Evolutionary conservation across 2,329 filamentous ascomycete genomes (phyloP).

Genomic region (Bipolaris bicolor): DNA sequence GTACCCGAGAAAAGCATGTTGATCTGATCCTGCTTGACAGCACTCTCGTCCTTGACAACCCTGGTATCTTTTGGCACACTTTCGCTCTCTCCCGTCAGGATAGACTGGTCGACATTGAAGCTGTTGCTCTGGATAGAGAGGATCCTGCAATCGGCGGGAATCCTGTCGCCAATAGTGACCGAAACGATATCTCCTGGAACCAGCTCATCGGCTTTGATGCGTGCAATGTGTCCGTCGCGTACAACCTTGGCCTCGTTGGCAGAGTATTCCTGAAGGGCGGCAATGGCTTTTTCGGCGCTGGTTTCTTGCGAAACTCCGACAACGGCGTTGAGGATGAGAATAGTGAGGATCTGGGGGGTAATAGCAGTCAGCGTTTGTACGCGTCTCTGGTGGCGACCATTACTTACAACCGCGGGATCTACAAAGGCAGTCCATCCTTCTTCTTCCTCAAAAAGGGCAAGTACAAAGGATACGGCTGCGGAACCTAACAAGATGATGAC

Average conservation of each 20-base stretch:
- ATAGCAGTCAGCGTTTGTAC: constrained; percentile 21
- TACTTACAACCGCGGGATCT: constrained; percentile 87
- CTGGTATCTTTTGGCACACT: constrained; percentile 85
- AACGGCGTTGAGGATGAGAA: constrained; percentile 93
- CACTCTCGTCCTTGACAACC: constrained; percentile 75
- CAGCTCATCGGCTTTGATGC: constrained; percentile 93
- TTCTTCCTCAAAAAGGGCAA: constrained; percentile 90
- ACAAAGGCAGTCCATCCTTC: constrained; percentile 98
- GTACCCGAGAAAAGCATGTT: constrained; percentile 99
- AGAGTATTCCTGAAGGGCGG: constrained; percentile 97
- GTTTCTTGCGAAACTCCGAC: constrained; percentile 98
- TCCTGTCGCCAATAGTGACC: constrained; percentile 86
- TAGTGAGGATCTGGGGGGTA: constrained; percentile 81
- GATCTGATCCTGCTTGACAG: constrained; percentile 95
- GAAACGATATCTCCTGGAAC: constrained; percentile 93
- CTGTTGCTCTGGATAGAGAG: constrained; percentile 94
- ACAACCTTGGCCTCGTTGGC: constrained; percentile 96
- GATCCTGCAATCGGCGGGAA: constrained; percentile 92
- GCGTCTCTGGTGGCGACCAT: neutral
- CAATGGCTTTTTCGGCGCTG: constrained; percentile 97
- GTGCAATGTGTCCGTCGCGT: constrained; percentile 78
- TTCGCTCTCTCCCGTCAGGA: constrained; percentile 96
- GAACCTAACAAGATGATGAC: constrained; percentile 94
- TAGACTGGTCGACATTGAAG: constrained; percentile 95
- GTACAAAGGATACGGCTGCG: constrained; percentile 88